A percentile compares a stretch with the other conserved stretches of the same genome.
phyloP scores from a whole-genome alignment of 2,329 filamentous ascomycete genomes.

The Trichophyton rubrum region DNA sequence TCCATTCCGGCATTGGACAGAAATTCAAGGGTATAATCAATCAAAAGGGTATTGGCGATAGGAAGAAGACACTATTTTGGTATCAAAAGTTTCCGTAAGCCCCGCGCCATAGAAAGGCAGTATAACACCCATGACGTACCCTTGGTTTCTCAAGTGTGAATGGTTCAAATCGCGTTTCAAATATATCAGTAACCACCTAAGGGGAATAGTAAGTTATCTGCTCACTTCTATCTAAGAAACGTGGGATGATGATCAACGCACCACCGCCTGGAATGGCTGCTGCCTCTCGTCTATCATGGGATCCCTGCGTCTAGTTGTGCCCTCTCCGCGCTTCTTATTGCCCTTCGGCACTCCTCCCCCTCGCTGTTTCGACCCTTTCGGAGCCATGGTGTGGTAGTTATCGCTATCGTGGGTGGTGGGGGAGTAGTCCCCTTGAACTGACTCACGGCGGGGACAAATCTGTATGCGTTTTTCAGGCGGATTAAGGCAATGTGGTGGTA shows the following conservation, averaged over 20 bases:
- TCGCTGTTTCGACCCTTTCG: not conserved
- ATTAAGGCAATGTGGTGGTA: not conserved
- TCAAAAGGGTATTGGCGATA: slow-evolving; percentile 82
- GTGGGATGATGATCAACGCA: slow-evolving; percentile 24
- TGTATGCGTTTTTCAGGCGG: not conserved
- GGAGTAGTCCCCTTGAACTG: not conserved
- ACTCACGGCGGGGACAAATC: not conserved
- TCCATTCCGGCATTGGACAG: slow-evolving; percentile 91
- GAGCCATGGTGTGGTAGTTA: not conserved
- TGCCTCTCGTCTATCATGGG: slow-evolving; percentile 41
- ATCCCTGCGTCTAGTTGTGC: slow-evolving; percentile 22
- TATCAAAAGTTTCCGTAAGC: not conserved
- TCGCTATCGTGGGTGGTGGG: not conserved
- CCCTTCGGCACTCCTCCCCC: not conserved
- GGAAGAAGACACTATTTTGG: slow-evolving; percentile 67
- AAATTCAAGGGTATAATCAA: slow-evolving; percentile 96
- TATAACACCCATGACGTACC: slow-evolving; percentile 41
- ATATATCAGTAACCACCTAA: slow-evolving; percentile 83
- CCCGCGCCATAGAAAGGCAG: not conserved
- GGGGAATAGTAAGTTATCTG: not conserved
- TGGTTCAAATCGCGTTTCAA: slow-evolving; percentile 80
- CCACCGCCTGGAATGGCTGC: slow-evolving; percentile 51
- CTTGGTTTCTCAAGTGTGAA: slow-evolving; percentile 81
- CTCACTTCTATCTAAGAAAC: not conserved
- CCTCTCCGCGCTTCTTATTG: not conserved